Evolutionary conservation across 2,329 filamentous ascomycete species (phyloP).

Genomic region (Claviceps sp.): DNA sequence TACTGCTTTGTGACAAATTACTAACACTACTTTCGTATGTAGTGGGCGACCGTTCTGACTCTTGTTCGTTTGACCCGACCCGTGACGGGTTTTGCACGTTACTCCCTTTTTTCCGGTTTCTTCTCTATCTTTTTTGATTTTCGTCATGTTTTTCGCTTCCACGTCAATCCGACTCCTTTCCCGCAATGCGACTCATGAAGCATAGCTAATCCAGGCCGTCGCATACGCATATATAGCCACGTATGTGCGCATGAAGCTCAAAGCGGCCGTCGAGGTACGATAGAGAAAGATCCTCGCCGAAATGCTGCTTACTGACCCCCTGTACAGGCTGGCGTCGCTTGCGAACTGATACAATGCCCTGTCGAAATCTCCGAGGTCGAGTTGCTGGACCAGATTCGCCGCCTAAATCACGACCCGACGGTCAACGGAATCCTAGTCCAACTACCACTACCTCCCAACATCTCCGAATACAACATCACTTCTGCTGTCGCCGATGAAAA

Average conservation of each 20-base stretch:
- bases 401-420: slow-evolving; percentile 72
- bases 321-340: slow-evolving; percentile 72
- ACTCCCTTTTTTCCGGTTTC: not conserved
- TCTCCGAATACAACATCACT: slow-evolving; percentile 83
- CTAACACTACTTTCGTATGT: slow-evolving; percentile 12
- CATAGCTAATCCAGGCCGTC: slow-evolving; percentile 6
- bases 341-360: slow-evolving; percentile 72
- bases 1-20: slow-evolving; percentile 2
- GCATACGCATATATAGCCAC: slow-evolving; percentile 49
- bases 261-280: slow-evolving; percentile 81
- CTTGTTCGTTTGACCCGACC: slow-evolving; percentile 39
- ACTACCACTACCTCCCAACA: slow-evolving; percentile 74
- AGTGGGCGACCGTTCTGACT: slow-evolving; percentile 92
- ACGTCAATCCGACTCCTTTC: slow-evolving; percentile 3
- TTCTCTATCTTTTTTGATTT: not conserved
- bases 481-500: slow-evolving; percentile 87
- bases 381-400: slow-evolving; percentile 67
- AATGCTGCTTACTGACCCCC: not conserved
- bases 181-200: slow-evolving; percentile 1
- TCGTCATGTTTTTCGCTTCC: not conserved
- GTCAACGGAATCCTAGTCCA: slow-evolving; percentile 93
- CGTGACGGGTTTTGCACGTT: no score
- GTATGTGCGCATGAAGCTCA: slow-evolving; percentile 99
- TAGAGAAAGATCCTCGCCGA: slow-evolving; percentile 2
- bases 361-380: slow-evolving; percentile 73